phyloP scores from a whole-genome alignment of 805 yeast genomes.

The Pichia nakasei region DNA sequence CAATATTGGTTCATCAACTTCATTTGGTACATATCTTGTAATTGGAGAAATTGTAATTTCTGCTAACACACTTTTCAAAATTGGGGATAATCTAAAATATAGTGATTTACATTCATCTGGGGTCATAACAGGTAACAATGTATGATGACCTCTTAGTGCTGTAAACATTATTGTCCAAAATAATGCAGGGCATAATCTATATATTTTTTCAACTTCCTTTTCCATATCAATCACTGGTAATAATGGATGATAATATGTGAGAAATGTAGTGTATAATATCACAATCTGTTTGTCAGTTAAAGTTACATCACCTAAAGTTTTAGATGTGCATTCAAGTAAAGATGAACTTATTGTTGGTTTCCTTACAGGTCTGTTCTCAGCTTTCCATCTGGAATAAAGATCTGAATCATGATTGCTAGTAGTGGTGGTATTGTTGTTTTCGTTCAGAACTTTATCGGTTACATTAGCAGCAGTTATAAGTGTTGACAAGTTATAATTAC shows the following conservation, averaged over 20 bases:
- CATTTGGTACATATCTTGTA: constrained; percentile 72
- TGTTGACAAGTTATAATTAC: constrained; percentile 1
- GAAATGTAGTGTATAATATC: constrained; percentile 60
- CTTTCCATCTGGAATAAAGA: constrained; percentile 12
- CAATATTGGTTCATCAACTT: constrained; percentile 69
- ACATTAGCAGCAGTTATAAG: constrained; percentile 6
- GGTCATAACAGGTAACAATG: constrained; percentile 16
- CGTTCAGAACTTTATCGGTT: neutral
- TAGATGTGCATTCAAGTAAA: constrained; percentile 49
- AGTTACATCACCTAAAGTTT: constrained; percentile 60
- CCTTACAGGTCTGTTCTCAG: constrained; percentile 16
- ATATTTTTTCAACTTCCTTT: constrained; percentile 75
- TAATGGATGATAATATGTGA: constrained; percentile 70
- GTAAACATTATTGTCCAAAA: constrained; percentile 92
- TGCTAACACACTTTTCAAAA: constrained; percentile 68
- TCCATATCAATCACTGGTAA: constrained; percentile 79
- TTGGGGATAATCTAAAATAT: constrained; percentile 55
- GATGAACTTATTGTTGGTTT: constrained; percentile 15
- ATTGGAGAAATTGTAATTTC: constrained; percentile 89
- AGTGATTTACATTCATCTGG: constrained; percentile 28
- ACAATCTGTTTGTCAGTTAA: constrained; percentile 54
- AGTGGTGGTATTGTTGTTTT: neutral
- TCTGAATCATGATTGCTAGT: neutral
- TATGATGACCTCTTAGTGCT: constrained; percentile 58
- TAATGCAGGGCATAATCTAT: constrained; percentile 72